A percentile compares a stretch with the other conserved stretches of the same genome.
Conservation (phyloP, 1,139 yeast genomes). For the Magnusiomyces suaveolens region DNA sequence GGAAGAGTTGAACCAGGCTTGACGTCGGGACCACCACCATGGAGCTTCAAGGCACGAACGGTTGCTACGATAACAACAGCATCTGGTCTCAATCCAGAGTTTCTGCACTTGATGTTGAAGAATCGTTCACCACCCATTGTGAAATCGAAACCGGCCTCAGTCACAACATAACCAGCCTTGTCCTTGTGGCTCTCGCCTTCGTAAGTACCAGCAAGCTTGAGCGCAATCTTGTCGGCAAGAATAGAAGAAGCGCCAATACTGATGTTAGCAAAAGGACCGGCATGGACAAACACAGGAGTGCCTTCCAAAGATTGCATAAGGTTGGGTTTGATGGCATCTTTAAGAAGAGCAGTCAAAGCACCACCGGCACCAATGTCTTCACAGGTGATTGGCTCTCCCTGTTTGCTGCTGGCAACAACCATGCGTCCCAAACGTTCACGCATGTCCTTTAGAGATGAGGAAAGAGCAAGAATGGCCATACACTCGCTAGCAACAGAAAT, state of each 20-base stretch:
- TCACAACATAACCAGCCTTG: conserved; percentile 82
- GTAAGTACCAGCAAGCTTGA: conserved; percentile 77
- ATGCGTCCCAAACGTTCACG: conserved; percentile 83
- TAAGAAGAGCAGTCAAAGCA: conserved; percentile 88
- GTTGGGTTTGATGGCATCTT: conserved; percentile 95
- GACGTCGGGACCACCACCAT: conserved; percentile 98
- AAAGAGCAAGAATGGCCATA: conserved; percentile 94
- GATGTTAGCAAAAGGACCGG: conserved; percentile 97
- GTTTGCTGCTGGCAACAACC: conserved; percentile 75
- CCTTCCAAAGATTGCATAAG: conserved; percentile 98
- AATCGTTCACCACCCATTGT: conserved; percentile 99
- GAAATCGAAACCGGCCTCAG: conserved; percentile 98
- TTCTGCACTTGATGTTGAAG: conserved; percentile 90
- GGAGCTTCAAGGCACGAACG: conserved; percentile 91
- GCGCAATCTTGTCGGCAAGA: conserved; percentile 88
- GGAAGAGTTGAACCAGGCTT: conserved; percentile 92
- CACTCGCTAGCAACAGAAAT: conserved; percentile 96
- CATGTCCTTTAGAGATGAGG: conserved; percentile 76
- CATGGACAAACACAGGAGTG: conserved; percentile 95
- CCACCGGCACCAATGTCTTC: conserved; percentile 98
- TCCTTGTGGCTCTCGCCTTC: conserved; percentile 44
- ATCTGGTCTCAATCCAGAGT: conserved; percentile 84
- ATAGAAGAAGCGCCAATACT: conserved; percentile 90
- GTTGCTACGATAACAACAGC: conserved; percentile 94
- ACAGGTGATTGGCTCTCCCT: conserved; percentile 87